These are phyloP conservation scores for Blastobotrys americana DNA, from an alignment of 805 yeast species.

Conservation along the genomic window DNA sequence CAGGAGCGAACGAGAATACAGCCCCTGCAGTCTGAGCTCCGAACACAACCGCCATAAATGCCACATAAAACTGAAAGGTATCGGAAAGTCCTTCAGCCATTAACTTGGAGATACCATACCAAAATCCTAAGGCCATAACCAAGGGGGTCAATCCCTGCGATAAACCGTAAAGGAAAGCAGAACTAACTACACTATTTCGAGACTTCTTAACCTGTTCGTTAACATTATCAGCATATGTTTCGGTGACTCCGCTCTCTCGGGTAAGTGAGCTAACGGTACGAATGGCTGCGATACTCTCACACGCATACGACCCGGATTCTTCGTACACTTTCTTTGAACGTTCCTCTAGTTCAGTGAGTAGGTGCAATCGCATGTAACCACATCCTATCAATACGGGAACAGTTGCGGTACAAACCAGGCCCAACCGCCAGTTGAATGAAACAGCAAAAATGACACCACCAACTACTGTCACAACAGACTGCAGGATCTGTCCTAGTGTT, in stretches of 20 bases:
- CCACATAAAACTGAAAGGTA: slow-evolving; percentile 33
- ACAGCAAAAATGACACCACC: slow-evolving; percentile 34
- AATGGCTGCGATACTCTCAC: slow-evolving; percentile 34
- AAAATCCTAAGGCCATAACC: slow-evolving; percentile 36
- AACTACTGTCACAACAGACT: slow-evolving; percentile 32
- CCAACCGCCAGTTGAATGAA: slow-evolving; percentile 35
- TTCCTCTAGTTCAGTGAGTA: slow-evolving; percentile 30
- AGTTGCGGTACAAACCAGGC: slow-evolving; percentile 34
- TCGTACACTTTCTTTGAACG: slow-evolving; percentile 33
- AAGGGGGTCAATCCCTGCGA: slow-evolving; percentile 35
- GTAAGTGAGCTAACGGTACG: slow-evolving; percentile 37
- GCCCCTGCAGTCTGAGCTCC: slow-evolving; percentile 39
- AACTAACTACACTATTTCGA: slow-evolving; percentile 22
- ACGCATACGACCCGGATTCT: slow-evolving; percentile 35
- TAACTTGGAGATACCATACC: slow-evolving; percentile 35
- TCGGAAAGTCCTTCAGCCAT: slow-evolving; percentile 26
- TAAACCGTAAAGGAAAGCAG: slow-evolving; percentile 32
- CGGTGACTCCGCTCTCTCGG: slow-evolving; percentile 33
- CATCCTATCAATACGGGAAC: slow-evolving; percentile 33
- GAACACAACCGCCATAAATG: slow-evolving; percentile 32
- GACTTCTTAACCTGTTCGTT: slow-evolving; percentile 26
- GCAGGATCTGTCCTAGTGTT: slow-evolving; percentile 34
- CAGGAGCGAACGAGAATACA: slow-evolving; percentile 36
- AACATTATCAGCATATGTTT: slow-evolving; percentile 25
- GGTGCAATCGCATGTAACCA: slow-evolving; percentile 33